Base-by-base conservation (phyloP, 805 yeast species). In the Saccharomycopsis sp. region DNA sequence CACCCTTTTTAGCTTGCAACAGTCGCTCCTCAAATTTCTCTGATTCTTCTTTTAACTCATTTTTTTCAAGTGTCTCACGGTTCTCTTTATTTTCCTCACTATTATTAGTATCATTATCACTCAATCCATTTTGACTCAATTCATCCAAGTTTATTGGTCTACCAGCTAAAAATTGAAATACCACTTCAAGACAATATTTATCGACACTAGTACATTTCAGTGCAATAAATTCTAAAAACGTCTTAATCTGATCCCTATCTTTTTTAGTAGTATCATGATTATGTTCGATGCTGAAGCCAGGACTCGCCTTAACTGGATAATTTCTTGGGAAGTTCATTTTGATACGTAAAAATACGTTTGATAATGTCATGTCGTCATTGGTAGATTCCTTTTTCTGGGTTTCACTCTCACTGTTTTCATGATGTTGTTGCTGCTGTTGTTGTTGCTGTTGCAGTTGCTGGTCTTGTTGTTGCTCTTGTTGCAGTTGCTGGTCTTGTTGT, bases 151-250 rank as follows among this genome's bases (percentile, higher is more conserved):
- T 68, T n/a, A 82, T 67, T 43, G 76, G 74, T 52, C 87, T 97
- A 2, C 98, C 98, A 66, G 88, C 66, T 2, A 93, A 64, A 55
- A 68, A 41, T 22, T 38, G 41, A 20, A 45, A 41, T 16, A 48
- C 21, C 8, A 84, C 81, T 57, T 93, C 97, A 17, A 93, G 65
- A 51, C 96, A 86, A 51, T 78, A 85, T 48, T 68, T 67, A 24
- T 77, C 75, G 29, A 71, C 67, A 26, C 72, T 67, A 1, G 88
- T 69, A 54, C 77, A 80, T 43, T 70, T 72, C 1, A 58, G 59
- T 0, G 85, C 65, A 5, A 89, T 80, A 29, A 73, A 75, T 31
- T 68, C 65, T 31, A 90, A 59, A 22, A 66, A 70, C 2, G 58
- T 54, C 14, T 73, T 54, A 54, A 90, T 75, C 27, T 72, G 79